Conservation (phyloP, 768 basidiomycete species). For the Leccinum barrowsii region DNA sequence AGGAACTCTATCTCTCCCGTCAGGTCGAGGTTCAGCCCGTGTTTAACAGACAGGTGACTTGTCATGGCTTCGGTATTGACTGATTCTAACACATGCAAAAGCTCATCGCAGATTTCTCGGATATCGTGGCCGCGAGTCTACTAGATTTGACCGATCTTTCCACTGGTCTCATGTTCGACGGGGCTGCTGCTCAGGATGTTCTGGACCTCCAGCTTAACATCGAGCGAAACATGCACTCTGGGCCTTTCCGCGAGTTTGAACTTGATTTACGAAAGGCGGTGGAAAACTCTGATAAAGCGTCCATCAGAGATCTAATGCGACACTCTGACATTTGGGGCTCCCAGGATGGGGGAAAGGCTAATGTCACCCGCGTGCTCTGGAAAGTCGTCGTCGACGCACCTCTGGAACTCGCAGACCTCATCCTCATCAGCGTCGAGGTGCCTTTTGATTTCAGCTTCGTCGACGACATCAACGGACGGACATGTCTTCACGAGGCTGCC, state of each 20-base stretch:
- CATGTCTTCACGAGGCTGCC: slow-evolving; percentile 90
- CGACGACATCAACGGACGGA: slow-evolving; percentile 96
- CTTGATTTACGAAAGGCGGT: slow-evolving; percentile 81
- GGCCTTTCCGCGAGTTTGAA: slow-evolving; percentile 85
- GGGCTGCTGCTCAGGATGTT: slow-evolving; percentile 70
- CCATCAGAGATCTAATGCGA: slow-evolving; percentile 65
- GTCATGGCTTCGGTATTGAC: not conserved
- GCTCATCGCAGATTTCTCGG: slow-evolving; percentile 93
- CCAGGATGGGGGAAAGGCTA: slow-evolving; percentile 55
- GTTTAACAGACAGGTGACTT: slow-evolving; percentile 86
- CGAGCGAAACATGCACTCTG: slow-evolving; percentile 57
- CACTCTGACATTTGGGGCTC: slow-evolving; percentile 66
- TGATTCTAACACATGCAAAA: slow-evolving; percentile 30
- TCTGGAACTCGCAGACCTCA: slow-evolving; percentile 65
- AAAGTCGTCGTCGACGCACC: slow-evolving; percentile 83
- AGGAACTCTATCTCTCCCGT: slow-evolving; percentile 91
- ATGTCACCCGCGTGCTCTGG: slow-evolving; percentile 93
- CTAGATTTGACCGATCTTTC: slow-evolving; percentile 76
- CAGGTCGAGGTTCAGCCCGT: slow-evolving; percentile 99
- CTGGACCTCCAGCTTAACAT: slow-evolving; percentile 67
- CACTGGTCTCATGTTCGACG: slow-evolving; percentile 74
- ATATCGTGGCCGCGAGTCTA: slow-evolving; percentile 83
- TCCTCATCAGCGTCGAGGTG: slow-evolving; percentile 58
- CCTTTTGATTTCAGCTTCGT: slow-evolving; percentile 89
- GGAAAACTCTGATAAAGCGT: slow-evolving; percentile 51